Conservation (phyloP, 495 filamentous ascomycete species). For the Lentithecium fluviatile region DNA sequence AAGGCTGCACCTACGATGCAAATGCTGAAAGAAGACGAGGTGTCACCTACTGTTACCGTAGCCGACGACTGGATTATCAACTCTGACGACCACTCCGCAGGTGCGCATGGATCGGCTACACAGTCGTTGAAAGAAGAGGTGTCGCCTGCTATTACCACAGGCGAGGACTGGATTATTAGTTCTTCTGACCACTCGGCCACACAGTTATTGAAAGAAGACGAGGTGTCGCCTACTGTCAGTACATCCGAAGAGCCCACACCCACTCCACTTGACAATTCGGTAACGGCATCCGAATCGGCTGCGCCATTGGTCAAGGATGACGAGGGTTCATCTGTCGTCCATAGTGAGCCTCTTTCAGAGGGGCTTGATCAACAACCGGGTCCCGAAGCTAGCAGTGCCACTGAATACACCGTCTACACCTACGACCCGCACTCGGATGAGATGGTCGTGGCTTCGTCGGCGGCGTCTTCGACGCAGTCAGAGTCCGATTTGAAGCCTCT, state of each 20-base stretch:
- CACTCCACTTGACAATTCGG: no score
- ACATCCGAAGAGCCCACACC: no score
- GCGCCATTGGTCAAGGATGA: neutral
- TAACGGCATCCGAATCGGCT: no score
- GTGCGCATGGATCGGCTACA: neutral
- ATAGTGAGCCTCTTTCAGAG: no score
- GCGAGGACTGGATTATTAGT: no score
- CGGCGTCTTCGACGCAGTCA: neutral
- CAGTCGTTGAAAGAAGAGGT: neutral
- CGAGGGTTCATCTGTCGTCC: neutral
- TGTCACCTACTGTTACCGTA: neutral
- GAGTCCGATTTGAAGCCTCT: neutral
- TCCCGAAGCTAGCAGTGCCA: neutral
- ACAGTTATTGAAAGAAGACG: neutral
- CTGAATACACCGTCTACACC: slow-evolving; percentile 12
- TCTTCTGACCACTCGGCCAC: no score
- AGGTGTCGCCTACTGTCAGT: no score
- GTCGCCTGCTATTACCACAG: no score
- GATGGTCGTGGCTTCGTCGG: slow-evolving; percentile 2
- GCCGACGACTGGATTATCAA: neutral
- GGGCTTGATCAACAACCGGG: neutral
- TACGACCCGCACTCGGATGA: slow-evolving; percentile 22
- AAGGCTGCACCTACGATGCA: neutral
- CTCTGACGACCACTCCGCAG: neutral
- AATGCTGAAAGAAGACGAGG: neutral